Percentiles rank a stretch among this genome's conserved stretches.
Conservation (phyloP, 73 alveolate species). For the Tetrahymena malaccensis region DNA sequence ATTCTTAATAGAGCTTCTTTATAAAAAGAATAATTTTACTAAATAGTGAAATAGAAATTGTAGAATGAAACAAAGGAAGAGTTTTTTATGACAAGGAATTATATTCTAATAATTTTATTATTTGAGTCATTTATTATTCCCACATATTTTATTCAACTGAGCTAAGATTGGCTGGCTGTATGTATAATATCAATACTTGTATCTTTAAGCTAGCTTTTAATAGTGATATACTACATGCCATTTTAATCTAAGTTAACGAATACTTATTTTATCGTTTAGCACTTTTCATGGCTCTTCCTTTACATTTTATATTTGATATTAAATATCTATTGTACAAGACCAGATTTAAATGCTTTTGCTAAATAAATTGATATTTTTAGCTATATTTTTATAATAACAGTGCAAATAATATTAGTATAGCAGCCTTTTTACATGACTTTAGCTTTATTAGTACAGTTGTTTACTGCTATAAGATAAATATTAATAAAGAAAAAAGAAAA, state of each 20-base stretch:
- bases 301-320: background rate
- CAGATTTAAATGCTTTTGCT: no score
- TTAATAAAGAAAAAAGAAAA: no score
- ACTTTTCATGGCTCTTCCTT: background rate
- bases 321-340: background rate
- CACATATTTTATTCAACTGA: background rate
- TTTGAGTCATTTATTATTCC: background rate
- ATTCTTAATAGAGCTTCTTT: background rate
- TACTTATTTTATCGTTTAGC: background rate
- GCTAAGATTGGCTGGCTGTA: background rate
- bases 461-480: no score
- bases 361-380: background rate
- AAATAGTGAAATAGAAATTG: background rate
- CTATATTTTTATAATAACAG: background rate
- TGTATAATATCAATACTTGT: background rate
- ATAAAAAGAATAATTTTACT: no score
- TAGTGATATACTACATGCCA: background rate
- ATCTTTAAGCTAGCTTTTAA: background rate
- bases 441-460: background rate
- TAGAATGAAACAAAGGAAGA: background rate
- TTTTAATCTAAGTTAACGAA: background rate
- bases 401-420: no score
- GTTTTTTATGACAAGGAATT: background rate
- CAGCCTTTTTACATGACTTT: background rate
- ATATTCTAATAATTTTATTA: no score